phyloP scores from a whole-genome alignment of 345 rosid species.

The Stellera chamaejasme region DNA sequence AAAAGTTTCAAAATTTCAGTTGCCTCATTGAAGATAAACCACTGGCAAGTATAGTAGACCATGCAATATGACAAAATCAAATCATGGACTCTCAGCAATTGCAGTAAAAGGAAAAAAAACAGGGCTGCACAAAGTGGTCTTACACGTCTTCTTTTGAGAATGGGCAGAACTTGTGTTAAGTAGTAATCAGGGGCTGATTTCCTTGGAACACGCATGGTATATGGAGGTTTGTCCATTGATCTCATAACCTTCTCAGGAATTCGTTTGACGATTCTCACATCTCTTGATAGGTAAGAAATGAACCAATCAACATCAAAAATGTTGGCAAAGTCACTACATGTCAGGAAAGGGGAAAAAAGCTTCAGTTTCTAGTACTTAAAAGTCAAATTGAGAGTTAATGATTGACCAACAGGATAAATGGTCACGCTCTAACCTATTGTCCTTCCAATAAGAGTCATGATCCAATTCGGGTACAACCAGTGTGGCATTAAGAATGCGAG shows the following conservation, averaged over 20 bases:
- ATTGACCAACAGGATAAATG: background rate
- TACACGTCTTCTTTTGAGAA: conserved; percentile 62
- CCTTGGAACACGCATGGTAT: conserved; percentile 95
- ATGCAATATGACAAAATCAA: background rate
- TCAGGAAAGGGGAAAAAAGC: conserved; percentile 1
- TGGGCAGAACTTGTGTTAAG: conserved; percentile 88
- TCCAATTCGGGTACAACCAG: conserved; percentile 93
- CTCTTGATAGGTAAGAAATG: conserved; percentile 80
- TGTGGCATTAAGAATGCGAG: conserved; percentile 90
- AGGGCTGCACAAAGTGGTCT: background rate
- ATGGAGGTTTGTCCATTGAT: conserved; percentile 95
- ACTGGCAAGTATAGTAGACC: background rate
- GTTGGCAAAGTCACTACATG: conserved; percentile 83
- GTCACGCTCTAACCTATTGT: conserved; percentile 52
- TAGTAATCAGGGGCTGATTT: conserved; percentile 93
- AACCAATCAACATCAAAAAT: conserved; percentile 92
- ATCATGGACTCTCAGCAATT: background rate
- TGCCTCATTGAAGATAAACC: conserved; percentile 2
- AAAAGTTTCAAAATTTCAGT: conserved; percentile 15
- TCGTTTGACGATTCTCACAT: conserved; percentile 86
- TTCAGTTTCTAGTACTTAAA: background rate
- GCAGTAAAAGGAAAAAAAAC: background rate
- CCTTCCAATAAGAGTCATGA: conserved; percentile 97
- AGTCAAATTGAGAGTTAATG: background rate
- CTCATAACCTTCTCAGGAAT: conserved; percentile 92